A percentile compares a stretch with the other conserved stretches of the same genome.
Conservation (phyloP, 371 early-diverging fungal species). For the Blyttiomyces sp. region DNA sequence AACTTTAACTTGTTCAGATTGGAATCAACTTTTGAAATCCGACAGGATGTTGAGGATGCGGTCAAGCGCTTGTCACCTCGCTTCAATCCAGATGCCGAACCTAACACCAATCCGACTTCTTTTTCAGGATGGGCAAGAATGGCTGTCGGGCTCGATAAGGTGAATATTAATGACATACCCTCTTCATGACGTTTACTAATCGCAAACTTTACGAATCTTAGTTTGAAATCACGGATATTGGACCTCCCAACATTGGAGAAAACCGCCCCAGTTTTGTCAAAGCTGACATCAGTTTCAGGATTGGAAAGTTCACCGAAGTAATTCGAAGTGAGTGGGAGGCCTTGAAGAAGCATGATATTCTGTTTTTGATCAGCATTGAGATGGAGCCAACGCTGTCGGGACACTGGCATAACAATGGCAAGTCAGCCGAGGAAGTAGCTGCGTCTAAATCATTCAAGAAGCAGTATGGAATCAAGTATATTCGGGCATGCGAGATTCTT, state of each 20-base stretch:
- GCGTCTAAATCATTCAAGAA: slow-evolving; percentile 41
- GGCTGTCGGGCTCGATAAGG: slow-evolving; percentile 70
- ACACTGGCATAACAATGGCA: slow-evolving; percentile 33
- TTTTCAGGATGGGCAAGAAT: slow-evolving; percentile 93
- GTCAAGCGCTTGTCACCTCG: slow-evolving; percentile 73
- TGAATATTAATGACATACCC: slow-evolving; percentile 8
- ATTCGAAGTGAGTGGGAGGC: slow-evolving; percentile 86
- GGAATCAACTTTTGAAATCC: slow-evolving; percentile 77
- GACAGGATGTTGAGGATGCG: slow-evolving; percentile 86
- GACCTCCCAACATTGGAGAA: slow-evolving; percentile 73
- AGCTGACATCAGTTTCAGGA: slow-evolving; percentile 68
- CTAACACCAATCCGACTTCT: slow-evolving; percentile 40
- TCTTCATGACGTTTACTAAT: not conserved
- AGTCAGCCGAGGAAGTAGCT: not conserved
- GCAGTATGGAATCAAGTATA: slow-evolving; percentile 70
- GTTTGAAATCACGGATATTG: slow-evolving; percentile 63
- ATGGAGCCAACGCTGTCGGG: slow-evolving; percentile 43
- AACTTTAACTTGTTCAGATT: slow-evolving; percentile 79
- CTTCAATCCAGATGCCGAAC: slow-evolving; percentile 55
- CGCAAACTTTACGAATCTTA: slow-evolving; percentile 11
- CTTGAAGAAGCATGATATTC: slow-evolving; percentile 75
- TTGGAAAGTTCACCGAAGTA: slow-evolving; percentile 62
- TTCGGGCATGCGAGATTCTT: slow-evolving; percentile 85
- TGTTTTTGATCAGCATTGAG: slow-evolving; percentile 72
- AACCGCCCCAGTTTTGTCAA: slow-evolving; percentile 67